Conservation (phyloP, 768 basidiomycete species). For the Russula earlei region DNA sequence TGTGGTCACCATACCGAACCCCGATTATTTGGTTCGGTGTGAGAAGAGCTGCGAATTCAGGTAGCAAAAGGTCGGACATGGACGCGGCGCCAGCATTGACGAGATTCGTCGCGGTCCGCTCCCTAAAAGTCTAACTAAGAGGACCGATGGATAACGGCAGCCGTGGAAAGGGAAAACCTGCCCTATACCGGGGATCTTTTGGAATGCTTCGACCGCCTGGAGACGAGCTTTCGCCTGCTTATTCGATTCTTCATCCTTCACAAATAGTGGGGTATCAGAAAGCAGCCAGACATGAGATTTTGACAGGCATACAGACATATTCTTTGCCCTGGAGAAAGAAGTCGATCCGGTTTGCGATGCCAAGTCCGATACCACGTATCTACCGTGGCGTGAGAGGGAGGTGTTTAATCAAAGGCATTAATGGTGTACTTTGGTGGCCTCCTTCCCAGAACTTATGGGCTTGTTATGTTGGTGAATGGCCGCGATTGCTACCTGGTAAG, state of each 20-base stretch:
- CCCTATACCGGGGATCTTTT: slow-evolving; percentile 41
- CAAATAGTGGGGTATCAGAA: background rate
- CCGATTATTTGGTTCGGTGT: slow-evolving; percentile 30
- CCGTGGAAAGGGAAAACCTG: slow-evolving; percentile 22
- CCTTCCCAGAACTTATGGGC: slow-evolving; percentile 14
- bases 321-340: slow-evolving; percentile 15
- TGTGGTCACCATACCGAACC: slow-evolving; percentile 33
- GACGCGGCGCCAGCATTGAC: slow-evolving; percentile 41
- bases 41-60: slow-evolving; percentile 32
- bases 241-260: slow-evolving; percentile 17
- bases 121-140: slow-evolving; percentile 8
- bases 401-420: background rate
- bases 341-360: slow-evolving; percentile 20
- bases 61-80: slow-evolving; percentile 33
- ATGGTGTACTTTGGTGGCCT: slow-evolving; percentile 15
- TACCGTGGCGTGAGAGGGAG: background rate
- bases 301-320: slow-evolving; percentile 16
- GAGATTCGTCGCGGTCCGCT: slow-evolving; percentile 33
- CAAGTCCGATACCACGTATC: slow-evolving; percentile 18
- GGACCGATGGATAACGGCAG: background rate
- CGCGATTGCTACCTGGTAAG: slow-evolving; percentile 15
- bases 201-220: slow-evolving; percentile 27
- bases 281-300: background rate
- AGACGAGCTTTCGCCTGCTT: slow-evolving; percentile 24
- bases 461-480: slow-evolving; percentile 6